Percentiles rank a stretch among this genome's conserved stretches.
phyloP scores from a whole-genome alignment of 2,329 filamentous ascomycete species.

The Huntiella abstrusa region DNA sequence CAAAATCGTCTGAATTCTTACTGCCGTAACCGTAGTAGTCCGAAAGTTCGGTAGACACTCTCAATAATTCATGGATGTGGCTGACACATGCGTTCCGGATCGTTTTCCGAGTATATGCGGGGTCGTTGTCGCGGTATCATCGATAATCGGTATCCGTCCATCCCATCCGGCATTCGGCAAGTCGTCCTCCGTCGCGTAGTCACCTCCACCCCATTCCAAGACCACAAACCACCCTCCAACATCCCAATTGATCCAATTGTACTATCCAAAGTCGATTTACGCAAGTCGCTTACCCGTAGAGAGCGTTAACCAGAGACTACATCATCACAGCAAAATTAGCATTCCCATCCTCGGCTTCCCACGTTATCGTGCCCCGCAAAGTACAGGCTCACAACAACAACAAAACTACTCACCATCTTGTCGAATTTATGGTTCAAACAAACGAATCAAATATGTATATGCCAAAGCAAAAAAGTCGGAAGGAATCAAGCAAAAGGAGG shows the following conservation, averaged over 20 bases:
- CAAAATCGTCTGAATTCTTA: not conserved
- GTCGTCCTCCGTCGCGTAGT: not conserved
- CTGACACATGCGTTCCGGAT: not conserved
- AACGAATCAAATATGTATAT: constrained; percentile 1
- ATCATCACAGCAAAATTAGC: not conserved
- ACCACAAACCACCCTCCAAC: not conserved
- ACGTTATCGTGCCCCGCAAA: not conserved
- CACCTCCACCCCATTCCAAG: not conserved
- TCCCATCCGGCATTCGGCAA: not conserved
- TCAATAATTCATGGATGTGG: too few relatives aligned
- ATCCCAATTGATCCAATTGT: not conserved
- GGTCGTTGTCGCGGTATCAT: too few relatives aligned
- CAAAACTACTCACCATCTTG: constrained; percentile 14
- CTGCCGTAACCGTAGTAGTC: not conserved
- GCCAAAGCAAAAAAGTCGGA: not conserved
- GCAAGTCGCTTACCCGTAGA: constrained; percentile 37
- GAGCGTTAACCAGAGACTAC: constrained; percentile 24
- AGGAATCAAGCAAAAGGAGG: not conserved
- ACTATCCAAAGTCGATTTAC: not conserved
- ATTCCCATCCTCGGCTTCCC: not conserved
- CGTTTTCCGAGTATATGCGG: not conserved
- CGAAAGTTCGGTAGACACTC: not conserved
- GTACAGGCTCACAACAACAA: constrained; percentile 11
- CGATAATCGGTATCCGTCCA: too few relatives aligned
- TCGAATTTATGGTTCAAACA: not conserved